Evolutionary conservation across 2,329 filamentous ascomycete species (phyloP).

Genomic region (Fusarium penzigii): DNA sequence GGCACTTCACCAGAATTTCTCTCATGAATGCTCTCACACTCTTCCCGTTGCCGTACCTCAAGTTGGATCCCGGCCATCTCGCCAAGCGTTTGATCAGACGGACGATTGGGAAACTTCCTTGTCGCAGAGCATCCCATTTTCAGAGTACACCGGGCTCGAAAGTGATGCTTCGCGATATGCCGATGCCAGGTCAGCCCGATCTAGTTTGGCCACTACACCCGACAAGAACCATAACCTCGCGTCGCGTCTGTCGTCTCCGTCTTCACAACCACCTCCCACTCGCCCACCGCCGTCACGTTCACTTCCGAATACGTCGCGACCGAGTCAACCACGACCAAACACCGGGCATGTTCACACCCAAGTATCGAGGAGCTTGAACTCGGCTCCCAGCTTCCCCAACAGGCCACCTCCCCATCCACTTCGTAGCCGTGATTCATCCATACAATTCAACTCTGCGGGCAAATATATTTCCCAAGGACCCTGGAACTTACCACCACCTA

Average conservation of each 20-base stretch:
- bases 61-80: neutral
- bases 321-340: conserved; percentile 7
- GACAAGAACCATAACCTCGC: conserved; percentile 14
- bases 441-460: neutral
- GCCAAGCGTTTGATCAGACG: neutral
- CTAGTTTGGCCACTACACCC: conserved; percentile 31
- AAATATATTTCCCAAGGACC: neutral
- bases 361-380: conserved; percentile 1
- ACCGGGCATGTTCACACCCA: neutral
- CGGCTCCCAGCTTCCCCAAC: neutral
- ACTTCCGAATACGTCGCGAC: neutral
- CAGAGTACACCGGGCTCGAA: conserved; percentile 28
- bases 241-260: conserved; percentile 22
- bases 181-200: conserved; percentile 30
- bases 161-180: conserved; percentile 30
- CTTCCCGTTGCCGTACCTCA: neutral
- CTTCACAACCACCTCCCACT: conserved; percentile 6
- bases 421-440: neutral
- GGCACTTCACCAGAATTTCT: neutral
- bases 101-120: neutral
- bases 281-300: conserved; percentile 11
- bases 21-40: neutral
- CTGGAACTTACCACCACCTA: neutral
- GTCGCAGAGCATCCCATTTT: conserved; percentile 25
- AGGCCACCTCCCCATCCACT: neutral